Base-by-base conservation (phyloP, 352 stramenopile species). In the Globisporangium takayamanum region DNA sequence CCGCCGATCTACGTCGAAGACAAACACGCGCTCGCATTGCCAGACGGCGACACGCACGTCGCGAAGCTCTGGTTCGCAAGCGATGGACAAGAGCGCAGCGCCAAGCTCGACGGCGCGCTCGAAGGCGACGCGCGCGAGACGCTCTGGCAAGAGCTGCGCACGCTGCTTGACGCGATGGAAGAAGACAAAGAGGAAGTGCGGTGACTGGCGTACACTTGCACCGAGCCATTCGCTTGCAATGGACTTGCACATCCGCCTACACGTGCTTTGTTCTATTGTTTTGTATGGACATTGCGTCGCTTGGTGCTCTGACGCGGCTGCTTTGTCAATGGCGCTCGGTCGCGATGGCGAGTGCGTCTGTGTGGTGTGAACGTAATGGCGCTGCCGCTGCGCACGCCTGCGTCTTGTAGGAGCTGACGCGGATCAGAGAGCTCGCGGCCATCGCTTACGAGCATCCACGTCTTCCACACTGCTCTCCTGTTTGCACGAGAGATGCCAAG, bases 1-100 rank as follows among this genome's bases (percentile, higher is more conserved):
- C 94, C 94, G 36, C 94, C 94, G 5, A 70, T 98, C n/a, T 98
- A 87, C 69, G 66, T 98, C 11, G 79, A 88, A 47, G 94, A 98
- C 74, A 95, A 95, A 54, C 85, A 97, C 59, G 94, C 81, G 12
- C 69, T 98, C 37, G 82, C 88, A 6, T 54, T 98, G 28, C 76
- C 75, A 7, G 87, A 97, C 55, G 84, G 83, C 56, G 94, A 98
- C 66, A 92, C 85, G 37, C 89, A 98, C 64, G 76, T 98, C 50
- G 78, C 60, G 22, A 75, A 80, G 57, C 71, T 98, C 49, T 98
- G 92, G 92, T 98, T 93, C 69, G 80, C 84, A 15, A 72, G 69
- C n/a, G 78, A 93, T 62, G 65, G 78, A 52, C 59, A 81, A 44
- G 92, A 97, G 70, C 66, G 73, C 42, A 93, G 78, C 64, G 90